Evolutionary conservation across 768 basidiomycete genomes (phyloP).

Genomic region (Mycena galericulata): DNA sequence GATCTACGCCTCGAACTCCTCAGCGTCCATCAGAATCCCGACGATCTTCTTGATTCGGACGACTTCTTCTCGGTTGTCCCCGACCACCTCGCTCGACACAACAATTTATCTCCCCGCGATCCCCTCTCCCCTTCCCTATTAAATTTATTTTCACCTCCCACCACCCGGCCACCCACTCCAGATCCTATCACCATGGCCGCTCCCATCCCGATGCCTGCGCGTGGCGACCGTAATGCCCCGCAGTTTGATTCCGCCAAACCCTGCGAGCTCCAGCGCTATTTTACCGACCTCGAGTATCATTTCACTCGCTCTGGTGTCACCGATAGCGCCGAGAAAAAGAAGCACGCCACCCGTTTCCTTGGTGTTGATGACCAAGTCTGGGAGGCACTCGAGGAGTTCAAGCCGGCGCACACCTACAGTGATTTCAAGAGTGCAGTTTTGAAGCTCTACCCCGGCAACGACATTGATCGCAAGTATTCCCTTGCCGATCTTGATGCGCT

Average conservation of each 20-base stretch:
- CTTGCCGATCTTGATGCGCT: slow-evolving; percentile 38
- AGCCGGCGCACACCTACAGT: slow-evolving; percentile 28
- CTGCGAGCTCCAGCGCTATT: slow-evolving; percentile 33
- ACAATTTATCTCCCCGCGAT: slow-evolving; percentile 7
- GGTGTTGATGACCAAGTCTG: slow-evolving; percentile 30
- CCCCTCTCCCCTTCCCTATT: background rate
- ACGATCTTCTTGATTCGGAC: too few relatives aligned
- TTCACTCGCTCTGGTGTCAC: slow-evolving; percentile 18
- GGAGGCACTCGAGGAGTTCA: slow-evolving; percentile 29
- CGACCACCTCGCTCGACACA: slow-evolving; percentile 1
- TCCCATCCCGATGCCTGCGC: slow-evolving; percentile 30
- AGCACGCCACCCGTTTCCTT: slow-evolving; percentile 27
- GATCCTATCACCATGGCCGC: background rate
- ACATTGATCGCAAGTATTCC: slow-evolving; percentile 30
- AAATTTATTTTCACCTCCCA: slow-evolving; percentile 9
- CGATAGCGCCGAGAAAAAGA: slow-evolving; percentile 25
- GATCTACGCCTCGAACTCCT: slow-evolving; percentile 11
- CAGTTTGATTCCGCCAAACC: slow-evolving; percentile 32
- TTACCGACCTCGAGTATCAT: slow-evolving; percentile 31
- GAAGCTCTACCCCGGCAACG: slow-evolving; percentile 39
- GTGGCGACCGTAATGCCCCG: slow-evolving; percentile 34
- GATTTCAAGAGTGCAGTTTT: slow-evolving; percentile 37
- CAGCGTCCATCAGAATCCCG: background rate
- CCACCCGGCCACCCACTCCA: background rate
- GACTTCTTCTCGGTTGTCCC: background rate